Conservation (phyloP, 345 rosid species). For the Bruguiera parviflora region DNA sequence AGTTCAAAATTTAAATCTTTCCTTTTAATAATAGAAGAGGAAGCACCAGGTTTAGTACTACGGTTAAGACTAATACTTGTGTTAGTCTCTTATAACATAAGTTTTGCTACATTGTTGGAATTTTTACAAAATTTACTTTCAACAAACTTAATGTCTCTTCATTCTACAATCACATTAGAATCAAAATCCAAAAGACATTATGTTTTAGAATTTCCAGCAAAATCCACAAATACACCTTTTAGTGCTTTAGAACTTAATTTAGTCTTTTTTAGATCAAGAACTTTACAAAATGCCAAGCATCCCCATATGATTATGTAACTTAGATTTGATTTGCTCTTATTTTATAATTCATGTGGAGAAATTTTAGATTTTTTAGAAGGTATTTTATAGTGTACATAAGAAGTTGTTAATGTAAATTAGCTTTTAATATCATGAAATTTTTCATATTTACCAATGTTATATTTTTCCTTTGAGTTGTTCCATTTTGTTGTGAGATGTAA, state of each 20-base stretch:
- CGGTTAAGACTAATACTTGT: neutral
- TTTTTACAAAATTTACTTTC: neutral
- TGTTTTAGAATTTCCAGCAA: conserved; percentile 2
- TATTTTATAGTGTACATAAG: conserved; percentile 4
- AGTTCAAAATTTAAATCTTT: neutral
- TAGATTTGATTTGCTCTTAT: neutral
- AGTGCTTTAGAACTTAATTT: neutral
- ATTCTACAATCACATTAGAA: conserved; percentile 3
- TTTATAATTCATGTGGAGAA: conserved; percentile 13
- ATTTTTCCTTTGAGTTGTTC: neutral
- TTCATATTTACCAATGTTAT: neutral
- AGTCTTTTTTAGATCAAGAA: neutral
- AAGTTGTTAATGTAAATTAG: neutral
- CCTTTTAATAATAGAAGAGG: neutral
- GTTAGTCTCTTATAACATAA: neutral
- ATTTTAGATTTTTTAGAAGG: neutral
- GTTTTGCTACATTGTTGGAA: neutral
- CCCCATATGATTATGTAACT: conserved; percentile 15
- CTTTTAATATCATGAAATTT: neutral
- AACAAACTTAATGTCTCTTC: neutral
- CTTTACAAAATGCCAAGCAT: neutral
- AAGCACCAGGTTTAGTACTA: too few species aligned
- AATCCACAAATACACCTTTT: neutral
- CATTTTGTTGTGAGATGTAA: conserved; percentile 4
- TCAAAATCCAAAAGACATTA: neutral